These are phyloP conservation scores for Fusarium praegraminearum DNA, from an alignment of 2,329 filamentous ascomycete genomes.

Conservation along the genomic window DNA sequence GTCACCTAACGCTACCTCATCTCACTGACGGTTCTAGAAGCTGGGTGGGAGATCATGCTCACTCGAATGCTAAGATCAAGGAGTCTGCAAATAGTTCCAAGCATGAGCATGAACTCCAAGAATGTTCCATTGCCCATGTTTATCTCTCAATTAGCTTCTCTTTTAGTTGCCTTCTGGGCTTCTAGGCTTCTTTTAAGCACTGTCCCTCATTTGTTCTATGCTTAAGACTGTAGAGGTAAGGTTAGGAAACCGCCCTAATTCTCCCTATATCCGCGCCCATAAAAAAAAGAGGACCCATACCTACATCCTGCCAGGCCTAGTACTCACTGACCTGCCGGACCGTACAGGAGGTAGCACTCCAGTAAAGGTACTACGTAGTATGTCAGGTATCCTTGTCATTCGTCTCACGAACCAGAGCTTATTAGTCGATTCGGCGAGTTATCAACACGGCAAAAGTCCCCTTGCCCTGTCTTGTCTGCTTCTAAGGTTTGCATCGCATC, in stretches of 20 bases:
- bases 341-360: neutral
- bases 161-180: neutral
- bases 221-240: neutral
- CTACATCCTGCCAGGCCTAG: neutral
- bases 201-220: constrained; percentile 15
- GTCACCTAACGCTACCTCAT: constrained; percentile 2
- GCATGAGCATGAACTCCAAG: neutral
- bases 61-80: neutral
- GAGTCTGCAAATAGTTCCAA: constrained; percentile 14
- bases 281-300: constrained; percentile 1
- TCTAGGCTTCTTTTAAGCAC: constrained; percentile 8
- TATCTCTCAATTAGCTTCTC: constrained; percentile 13
- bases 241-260: constrained; percentile 10
- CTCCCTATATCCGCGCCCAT: constrained; percentile 21
- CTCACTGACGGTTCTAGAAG: constrained; percentile 32
- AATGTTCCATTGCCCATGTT: neutral
- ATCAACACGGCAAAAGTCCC: constrained; percentile 33
- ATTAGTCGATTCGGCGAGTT: constrained; percentile 37
- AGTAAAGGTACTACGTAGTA: constrained; percentile 22
- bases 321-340: neutral
- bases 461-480: constrained; percentile 20
- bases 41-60: constrained; percentile 5
- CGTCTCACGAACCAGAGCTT: constrained; percentile 25
- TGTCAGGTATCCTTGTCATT: constrained; percentile 26
- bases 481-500: constrained; percentile 24